Base-by-base conservation (phyloP, 129 eudicot genomes). In the Pseudognaphalium luteoalbum region DNA sequence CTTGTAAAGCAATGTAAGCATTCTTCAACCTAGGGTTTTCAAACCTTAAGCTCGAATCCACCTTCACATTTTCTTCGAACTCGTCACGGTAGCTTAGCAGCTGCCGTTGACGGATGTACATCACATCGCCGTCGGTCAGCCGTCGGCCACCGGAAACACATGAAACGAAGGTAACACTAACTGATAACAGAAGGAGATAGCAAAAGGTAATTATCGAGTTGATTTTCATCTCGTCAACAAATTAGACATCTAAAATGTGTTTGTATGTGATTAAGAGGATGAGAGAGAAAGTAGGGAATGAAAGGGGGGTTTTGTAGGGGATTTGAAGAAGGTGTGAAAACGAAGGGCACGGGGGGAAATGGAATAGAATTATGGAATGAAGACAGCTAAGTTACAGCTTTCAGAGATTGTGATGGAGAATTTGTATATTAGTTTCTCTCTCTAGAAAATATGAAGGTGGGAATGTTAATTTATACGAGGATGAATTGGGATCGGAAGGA, bases 341-440 rank as follows among this genome's bases (percentile, higher is more conserved):
- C n/a, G 54, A 47, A 47, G 54, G 54, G 0, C 54, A 47, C 54
- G 10, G 12, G 15, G 63, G 51, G 14, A 51, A 44, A 41, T 37
- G 71, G 34, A 21, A 57, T 12, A 19, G 73, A 72, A n/a, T n/a
- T n/a, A n/a, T n/a, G n/a, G n/a, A n/a, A 57, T 39, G 79, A 66
- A 59, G 87, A 88, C 93, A 90, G 96, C 96, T 87, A 90, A 81
- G 80, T 79, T 86, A 90, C 96, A 90, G 96, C 96, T 90, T 4
- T 14, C 17, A 12, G 1, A 47, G 54, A 47, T 15, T 2, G 3
- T 47, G 54, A 47, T 47, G 54, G 54, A 47, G 54, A 11, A 47
- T 47, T 12, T 14, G 54, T 47, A 44, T 47, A 11, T 47, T 14
- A 0, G 17, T 47, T 14, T 47, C 54, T 47, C 54, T 47, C 54